Evolutionary conservation across 768 basidiomycete species (phyloP).

Genomic region (Podaxis rugospora): DNA sequence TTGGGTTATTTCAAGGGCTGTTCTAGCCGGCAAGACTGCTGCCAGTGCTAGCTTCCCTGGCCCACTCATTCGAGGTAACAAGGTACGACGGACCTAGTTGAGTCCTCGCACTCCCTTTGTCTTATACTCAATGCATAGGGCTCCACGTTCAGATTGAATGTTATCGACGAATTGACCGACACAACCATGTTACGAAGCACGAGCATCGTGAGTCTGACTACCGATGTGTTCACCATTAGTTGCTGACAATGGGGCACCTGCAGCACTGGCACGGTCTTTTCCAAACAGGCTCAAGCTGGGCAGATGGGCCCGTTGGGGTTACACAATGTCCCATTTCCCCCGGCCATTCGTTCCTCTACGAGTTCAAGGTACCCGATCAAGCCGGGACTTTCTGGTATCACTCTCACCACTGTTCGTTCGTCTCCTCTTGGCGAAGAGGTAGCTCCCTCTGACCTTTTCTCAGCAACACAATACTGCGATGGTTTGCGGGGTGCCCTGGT

Average conservation of each 20-base stretch:
- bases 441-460: background rate
- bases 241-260: background rate
- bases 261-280: conserved; percentile 45
- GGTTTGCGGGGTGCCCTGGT: conserved; percentile 40
- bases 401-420: conserved; percentile 18
- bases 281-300: conserved; percentile 30
- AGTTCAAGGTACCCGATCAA: conserved; percentile 30
- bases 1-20: conserved; percentile 15
- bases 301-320: conserved; percentile 35
- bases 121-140: conserved; percentile 23
- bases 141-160: conserved; percentile 40
- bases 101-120: background rate
- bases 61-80: conserved; percentile 25
- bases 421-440: background rate
- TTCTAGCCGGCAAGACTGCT: conserved; percentile 24
- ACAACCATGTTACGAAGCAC: conserved; percentile 45
- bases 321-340: conserved; percentile 40
- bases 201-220: conserved; percentile 35
- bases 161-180: conserved; percentile 43
- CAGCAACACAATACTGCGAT: conserved; percentile 45
- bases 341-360: conserved; percentile 34
- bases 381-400: conserved; percentile 43
- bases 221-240: background rate
- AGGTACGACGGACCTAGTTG: conserved; percentile 16
- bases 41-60: conserved; percentile 22